Percentiles rank a stretch among this genome's conserved stretches.
Conservation (phyloP, 2,329 filamentous ascomycete species). For the Cordyceps pruinosa region DNA sequence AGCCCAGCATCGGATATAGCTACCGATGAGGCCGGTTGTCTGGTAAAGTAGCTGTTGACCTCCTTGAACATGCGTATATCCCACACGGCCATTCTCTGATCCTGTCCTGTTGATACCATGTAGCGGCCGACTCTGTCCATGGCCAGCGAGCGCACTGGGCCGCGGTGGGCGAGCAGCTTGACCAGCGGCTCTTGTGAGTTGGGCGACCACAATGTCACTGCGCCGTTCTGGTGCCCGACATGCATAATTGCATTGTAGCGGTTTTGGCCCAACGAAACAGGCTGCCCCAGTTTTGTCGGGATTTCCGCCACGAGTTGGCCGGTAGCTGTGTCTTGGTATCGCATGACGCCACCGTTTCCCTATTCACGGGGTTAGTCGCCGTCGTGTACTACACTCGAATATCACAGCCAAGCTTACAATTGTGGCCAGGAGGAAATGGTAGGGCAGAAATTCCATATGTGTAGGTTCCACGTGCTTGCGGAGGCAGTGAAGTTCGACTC, state of each 20-base stretch:
- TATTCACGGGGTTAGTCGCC: not conserved
- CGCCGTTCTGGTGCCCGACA: conserved; percentile 89
- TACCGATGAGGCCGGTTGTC: conserved; percentile 73
- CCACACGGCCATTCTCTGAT: conserved; percentile 90
- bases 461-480: conserved; percentile 86
- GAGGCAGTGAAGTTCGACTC: conserved; percentile 87
- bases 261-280: conserved; percentile 80
- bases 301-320: conserved; percentile 83
- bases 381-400: conserved; percentile 20
- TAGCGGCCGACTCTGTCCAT: conserved; percentile 87
- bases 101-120: conserved; percentile 90
- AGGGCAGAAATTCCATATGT: conserved; percentile 91
- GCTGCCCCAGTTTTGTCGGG: conserved; percentile 75
- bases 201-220: conserved; percentile 91
- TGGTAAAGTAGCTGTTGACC: conserved; percentile 80
- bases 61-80: conserved; percentile 92
- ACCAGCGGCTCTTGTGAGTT: conserved; percentile 82
- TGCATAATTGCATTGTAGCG: conserved; percentile 88
- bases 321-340: conserved; percentile 93
- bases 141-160: conserved; percentile 78
- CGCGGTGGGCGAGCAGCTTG: conserved; percentile 82
- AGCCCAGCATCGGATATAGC: conserved; percentile 84
- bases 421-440: conserved; percentile 88
- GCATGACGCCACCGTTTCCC: conserved; percentile 76
- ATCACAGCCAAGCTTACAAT: conserved; percentile 48